A percentile compares a stretch with the other conserved stretches of the same genome.
Conservation (phyloP, 441 rosid genomes). For the Hura crepitans region DNA sequence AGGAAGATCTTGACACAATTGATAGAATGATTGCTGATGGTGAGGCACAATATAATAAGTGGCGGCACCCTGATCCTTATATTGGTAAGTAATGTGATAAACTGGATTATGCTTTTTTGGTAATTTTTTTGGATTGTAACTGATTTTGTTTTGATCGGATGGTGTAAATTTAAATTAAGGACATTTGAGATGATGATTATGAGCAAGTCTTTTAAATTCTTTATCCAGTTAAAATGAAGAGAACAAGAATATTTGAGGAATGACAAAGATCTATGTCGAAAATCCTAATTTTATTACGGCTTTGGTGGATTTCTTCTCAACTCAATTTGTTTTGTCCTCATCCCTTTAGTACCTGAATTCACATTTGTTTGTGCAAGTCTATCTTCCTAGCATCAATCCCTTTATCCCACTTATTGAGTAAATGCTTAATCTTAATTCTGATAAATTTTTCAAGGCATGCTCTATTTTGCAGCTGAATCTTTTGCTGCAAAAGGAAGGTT, state of each 20-base stretch:
- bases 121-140: not conserved
- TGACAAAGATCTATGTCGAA: not conserved
- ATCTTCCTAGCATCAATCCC: not conserved
- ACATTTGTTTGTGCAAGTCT: not conserved
- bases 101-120: not conserved
- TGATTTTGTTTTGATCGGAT: not conserved
- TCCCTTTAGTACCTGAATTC: not conserved
- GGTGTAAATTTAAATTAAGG: not conserved
- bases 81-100: slow-evolving; percentile 45
- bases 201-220: not conserved
- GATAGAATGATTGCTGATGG: slow-evolving; percentile 73
- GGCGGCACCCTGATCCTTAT: slow-evolving; percentile 97
- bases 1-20: slow-evolving; percentile 75
- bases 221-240: not conserved
- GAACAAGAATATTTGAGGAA: not conserved
- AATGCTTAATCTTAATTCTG: not conserved
- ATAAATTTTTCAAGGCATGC: no score
- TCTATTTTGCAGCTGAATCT: no score
- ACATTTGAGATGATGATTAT: not conserved
- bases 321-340: not conserved
- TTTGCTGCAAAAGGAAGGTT: no score
- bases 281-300: no score
- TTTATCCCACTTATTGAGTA: not conserved
- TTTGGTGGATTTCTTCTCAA: not conserved
- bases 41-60: slow-evolving; percentile 71